phyloP scores from a whole-genome alignment of 805 yeast genomes.

The Peterozyma toletana region DNA sequence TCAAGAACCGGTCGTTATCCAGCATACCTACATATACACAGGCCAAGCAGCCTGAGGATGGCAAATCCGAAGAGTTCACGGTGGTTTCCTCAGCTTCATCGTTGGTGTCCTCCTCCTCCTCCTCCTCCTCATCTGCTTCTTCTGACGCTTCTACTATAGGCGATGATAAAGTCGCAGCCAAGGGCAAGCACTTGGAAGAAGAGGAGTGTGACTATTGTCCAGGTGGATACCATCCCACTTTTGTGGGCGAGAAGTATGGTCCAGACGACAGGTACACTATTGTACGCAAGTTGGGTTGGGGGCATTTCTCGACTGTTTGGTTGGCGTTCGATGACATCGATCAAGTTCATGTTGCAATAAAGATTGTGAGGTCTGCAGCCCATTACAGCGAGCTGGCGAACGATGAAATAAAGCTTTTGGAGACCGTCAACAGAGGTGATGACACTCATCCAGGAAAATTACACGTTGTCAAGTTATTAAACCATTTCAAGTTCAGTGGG shows the following conservation, averaged over 20 bases:
- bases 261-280: constrained; percentile 35
- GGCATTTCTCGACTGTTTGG: constrained; percentile 72
- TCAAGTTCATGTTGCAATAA: constrained; percentile 50
- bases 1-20: too few species aligned
- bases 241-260: constrained; percentile 46
- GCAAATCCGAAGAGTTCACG: not conserved
- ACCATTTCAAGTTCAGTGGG: constrained; percentile 48
- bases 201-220: constrained; percentile 41
- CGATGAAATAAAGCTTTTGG: constrained; percentile 51
- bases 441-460: constrained; percentile 40
- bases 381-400: constrained; percentile 56
- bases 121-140: constrained; percentile 10
- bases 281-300: constrained; percentile 61
- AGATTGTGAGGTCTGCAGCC: constrained; percentile 48
- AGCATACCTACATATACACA: not conserved
- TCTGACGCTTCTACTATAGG: constrained; percentile 4
- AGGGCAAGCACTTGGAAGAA: constrained; percentile 32
- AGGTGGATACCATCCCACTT: constrained; percentile 64
- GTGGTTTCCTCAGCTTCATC: not conserved
- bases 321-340: constrained; percentile 34
- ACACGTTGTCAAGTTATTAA: constrained; percentile 45
- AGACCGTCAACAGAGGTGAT: constrained; percentile 21
- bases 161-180: not conserved
- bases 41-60: not conserved
- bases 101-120: constrained; percentile 4